These are phyloP conservation scores for Chaetothyriales sp. DNA, from an alignment of 2,329 filamentous ascomycete genomes.

Conservation along the genomic window DNA sequence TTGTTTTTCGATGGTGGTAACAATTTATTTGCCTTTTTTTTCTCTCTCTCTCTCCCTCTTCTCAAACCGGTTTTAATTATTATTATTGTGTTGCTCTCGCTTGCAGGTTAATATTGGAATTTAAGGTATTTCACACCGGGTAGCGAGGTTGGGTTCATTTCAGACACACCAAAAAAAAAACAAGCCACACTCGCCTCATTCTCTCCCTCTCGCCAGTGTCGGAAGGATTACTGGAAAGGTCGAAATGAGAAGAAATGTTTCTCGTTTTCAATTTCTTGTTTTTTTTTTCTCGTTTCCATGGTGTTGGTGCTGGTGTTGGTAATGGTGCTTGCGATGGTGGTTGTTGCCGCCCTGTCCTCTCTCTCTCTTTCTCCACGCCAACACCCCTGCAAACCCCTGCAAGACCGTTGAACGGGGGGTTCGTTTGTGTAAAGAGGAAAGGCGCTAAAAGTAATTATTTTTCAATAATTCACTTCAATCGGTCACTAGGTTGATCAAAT, in stretches of 20 bases:
- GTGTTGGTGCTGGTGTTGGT: too few species aligned
- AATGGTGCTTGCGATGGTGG: too few species aligned
- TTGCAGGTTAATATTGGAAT: background rate
- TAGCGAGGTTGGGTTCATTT: background rate
- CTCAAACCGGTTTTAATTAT: too few species aligned
- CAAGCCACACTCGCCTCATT: too few species aligned
- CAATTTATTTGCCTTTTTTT: too few species aligned
- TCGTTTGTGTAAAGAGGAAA: background rate
- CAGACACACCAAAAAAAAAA: too few species aligned
- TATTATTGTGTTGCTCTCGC: background rate
- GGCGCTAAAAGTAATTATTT: background rate
- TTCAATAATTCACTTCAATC: background rate
- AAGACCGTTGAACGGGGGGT: background rate
- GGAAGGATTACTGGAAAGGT: background rate
- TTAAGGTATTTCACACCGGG: background rate
- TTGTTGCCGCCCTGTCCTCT: too few species aligned
- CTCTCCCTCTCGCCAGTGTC: background rate
- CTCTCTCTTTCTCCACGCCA: too few species aligned
- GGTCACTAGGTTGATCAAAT: background rate
- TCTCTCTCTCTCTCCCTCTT: too few species aligned
- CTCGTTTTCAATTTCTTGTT: background rate
- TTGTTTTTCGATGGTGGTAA: too few species aligned
- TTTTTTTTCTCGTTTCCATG: background rate
- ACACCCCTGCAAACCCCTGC: background rate
- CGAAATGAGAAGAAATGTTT: too few species aligned